Percentiles rank a stretch among this genome's conserved stretches.
Conservation (phyloP, 208 protist species). For the Acanthamoeba lenticulata region DNA sequence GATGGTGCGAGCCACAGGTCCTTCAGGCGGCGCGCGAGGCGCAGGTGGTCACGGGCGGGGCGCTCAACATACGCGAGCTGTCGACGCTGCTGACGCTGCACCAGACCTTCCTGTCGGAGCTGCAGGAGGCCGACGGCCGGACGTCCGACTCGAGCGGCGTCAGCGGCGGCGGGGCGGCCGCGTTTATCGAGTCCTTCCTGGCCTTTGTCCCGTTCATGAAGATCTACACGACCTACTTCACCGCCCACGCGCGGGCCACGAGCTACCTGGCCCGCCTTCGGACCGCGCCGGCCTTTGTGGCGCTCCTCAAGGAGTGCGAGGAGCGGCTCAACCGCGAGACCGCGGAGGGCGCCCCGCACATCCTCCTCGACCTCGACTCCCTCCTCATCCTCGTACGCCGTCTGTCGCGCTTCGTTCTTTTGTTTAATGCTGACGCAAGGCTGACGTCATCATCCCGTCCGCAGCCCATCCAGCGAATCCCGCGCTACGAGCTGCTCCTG, state of each 20-base stretch:
- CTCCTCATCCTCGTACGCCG: constrained; percentile 11
- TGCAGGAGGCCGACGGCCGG: not conserved
- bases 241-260: not conserved
- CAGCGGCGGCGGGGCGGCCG: too few species aligned
- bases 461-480: constrained; percentile 5
- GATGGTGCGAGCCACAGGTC: not conserved
- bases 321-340: constrained; percentile 13
- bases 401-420: too few species aligned
- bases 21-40: not conserved
- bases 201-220: constrained; percentile 39
- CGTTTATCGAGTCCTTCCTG: not conserved
- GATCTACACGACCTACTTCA: constrained; percentile 47
- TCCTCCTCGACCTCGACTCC: constrained; percentile 51
- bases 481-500: constrained; percentile 22
- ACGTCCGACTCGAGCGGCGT: too few species aligned
- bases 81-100: constrained; percentile 37
- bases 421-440: not conserved
- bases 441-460: too few species aligned
- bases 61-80: constrained; percentile 5
- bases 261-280: not conserved
- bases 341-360: not conserved
- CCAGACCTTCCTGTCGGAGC: constrained; percentile 37
- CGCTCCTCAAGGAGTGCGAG: constrained; percentile 40
- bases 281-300: not conserved
- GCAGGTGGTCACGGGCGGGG: not conserved